phyloP scores from a whole-genome alignment of 1,284 basidiomycete species.

The Leccinum variabile region DNA sequence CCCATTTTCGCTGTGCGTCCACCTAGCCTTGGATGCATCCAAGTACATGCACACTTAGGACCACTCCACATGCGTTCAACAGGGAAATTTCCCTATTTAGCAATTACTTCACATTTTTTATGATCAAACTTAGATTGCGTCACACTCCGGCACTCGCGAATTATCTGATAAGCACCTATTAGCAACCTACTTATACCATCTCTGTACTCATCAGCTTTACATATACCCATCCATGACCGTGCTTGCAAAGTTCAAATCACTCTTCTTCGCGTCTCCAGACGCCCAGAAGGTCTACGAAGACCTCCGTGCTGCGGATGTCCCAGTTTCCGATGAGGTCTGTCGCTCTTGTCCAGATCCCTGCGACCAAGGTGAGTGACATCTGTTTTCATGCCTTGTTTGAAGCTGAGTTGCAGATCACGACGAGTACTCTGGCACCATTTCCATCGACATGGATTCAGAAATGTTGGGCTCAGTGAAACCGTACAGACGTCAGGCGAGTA shows the following conservation, averaged over 20 bases:
- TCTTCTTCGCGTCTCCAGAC: conserved; percentile 24
- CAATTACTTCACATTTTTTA: not conserved
- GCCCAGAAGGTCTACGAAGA: conserved; percentile 39
- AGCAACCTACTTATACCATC: not conserved
- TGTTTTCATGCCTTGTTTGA: conserved; percentile 5
- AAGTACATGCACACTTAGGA: too few species aligned
- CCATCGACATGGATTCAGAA: conserved; percentile 74
- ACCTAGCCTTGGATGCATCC: too few species aligned
- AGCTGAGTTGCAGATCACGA: conserved; percentile 56
- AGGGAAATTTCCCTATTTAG: too few species aligned
- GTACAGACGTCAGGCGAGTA: conserved; percentile 71
- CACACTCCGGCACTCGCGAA: not conserved
- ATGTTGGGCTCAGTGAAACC: conserved; percentile 83
- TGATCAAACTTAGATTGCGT: not conserved
- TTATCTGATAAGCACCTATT: conserved; percentile 20
- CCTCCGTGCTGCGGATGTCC: conserved; percentile 55
- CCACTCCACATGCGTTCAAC: too few species aligned
- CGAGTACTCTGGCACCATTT: conserved; percentile 67
- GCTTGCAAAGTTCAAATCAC: conserved; percentile 29
- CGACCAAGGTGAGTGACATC: conserved; percentile 52
- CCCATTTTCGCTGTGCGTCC: too few species aligned
- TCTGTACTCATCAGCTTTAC: not conserved
- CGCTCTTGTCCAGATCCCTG: conserved; percentile 78
- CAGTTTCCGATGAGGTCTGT: conserved; percentile 71
- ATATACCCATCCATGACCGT: conserved; percentile 32